Evolutionary conservation across 495 filamentous ascomycete genomes (phyloP), one percentile per base, ranked within the genome.

Genomic region (Hypoxylon subgilvum): DNA sequence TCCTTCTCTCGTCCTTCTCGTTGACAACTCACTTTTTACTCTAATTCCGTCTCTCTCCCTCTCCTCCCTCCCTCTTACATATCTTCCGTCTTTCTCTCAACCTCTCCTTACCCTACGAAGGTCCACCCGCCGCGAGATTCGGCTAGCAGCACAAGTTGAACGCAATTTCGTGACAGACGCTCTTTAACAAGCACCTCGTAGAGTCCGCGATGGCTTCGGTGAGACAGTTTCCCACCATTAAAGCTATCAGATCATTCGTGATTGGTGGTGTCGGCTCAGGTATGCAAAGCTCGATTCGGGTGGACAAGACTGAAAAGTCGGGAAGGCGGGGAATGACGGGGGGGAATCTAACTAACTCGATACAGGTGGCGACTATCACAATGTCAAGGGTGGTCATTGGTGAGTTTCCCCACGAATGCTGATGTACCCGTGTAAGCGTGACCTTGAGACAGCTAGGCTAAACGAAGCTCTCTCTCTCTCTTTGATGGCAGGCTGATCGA

Each of bases 301-400:
- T 13, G 21, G 28, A 43, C n/a, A 1, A 17, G 13, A 38, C 13
- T 4, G 14, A 4, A 17, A 22, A 18, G 36, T 43, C 23, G 36
- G 35, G 44, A 16, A 36, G 39, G 32, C 46, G 40, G 56, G 34
- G 50, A 32, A 43, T 46, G 22, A 35, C n/a, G 18, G 16, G 31
- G 12, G 35, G 21, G 31, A 17, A 25, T 13, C 27, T 45, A 58
- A 25, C 48, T 58, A 38, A 46, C 43, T 46, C 36, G 17, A 35
- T 48, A 0, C 36, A 76, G 82, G 83, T 23, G 92, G 92, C 54
- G 92, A 96, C 68, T 96, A 96, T 66, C 92, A 96, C 80, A 96
- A 96, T 83, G 92, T 96, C 61, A 84, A 90, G 68, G 89, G 89
- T 16, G 91, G 92, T 18, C 91, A 96, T 72, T 96, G 92, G 83